Percentiles rank a stretch among this genome's conserved stretches.
These are phyloP conservation scores for Scedosporium aurantiacum DNA, from an alignment of 2,329 filamentous ascomycete species.

Conservation along the genomic window DNA sequence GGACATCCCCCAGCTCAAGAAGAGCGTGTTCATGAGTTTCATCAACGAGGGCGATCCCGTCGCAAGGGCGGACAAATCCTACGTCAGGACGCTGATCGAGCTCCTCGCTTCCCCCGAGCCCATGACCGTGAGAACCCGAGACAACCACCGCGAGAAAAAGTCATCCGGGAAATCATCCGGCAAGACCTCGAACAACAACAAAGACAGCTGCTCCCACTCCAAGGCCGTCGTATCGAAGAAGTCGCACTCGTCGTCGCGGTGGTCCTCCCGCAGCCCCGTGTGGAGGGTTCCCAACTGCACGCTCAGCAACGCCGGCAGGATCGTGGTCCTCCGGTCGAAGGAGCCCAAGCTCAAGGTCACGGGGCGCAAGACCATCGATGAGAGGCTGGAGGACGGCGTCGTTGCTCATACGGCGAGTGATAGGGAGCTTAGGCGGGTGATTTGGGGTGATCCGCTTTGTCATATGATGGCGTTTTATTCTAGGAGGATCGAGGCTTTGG, in stretches of 20 bases:
- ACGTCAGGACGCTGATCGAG: slow-evolving; percentile 61
- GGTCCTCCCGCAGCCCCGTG: neutral
- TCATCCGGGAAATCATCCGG: neutral
- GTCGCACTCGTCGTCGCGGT: slow-evolving; percentile 3
- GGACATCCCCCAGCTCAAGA: slow-evolving; percentile 33
- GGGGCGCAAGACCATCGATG: slow-evolving; percentile 36
- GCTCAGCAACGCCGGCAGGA: slow-evolving; percentile 58
- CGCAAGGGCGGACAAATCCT: slow-evolving; percentile 62
- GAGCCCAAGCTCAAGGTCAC: slow-evolving; percentile 24
- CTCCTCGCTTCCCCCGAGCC: slow-evolving; percentile 55
- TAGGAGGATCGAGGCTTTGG: slow-evolving; percentile 58
- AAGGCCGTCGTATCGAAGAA: slow-evolving; percentile 9
- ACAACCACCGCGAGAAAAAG: neutral
- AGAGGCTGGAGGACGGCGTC: slow-evolving; percentile 46
- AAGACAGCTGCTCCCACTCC: neutral
- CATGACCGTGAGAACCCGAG: slow-evolving; percentile 6
- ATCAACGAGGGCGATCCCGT: slow-evolving; percentile 83
- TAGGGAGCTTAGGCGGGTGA: slow-evolving; percentile 53
- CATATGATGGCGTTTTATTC: slow-evolving; percentile 74
- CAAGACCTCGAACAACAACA: slow-evolving; percentile 11
- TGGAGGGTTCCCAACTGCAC: slow-evolving; percentile 59
- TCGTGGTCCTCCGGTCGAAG: slow-evolving; percentile 54
- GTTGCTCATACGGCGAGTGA: slow-evolving; percentile 60
- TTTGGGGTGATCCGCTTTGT: slow-evolving; percentile 74
- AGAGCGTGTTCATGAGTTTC: slow-evolving; percentile 68